Evolutionary conservation across 2,329 filamentous ascomycete genomes (phyloP), one percentile per base, ranked within the genome.

Genomic region (Paraconiothyrium sp.): DNA sequence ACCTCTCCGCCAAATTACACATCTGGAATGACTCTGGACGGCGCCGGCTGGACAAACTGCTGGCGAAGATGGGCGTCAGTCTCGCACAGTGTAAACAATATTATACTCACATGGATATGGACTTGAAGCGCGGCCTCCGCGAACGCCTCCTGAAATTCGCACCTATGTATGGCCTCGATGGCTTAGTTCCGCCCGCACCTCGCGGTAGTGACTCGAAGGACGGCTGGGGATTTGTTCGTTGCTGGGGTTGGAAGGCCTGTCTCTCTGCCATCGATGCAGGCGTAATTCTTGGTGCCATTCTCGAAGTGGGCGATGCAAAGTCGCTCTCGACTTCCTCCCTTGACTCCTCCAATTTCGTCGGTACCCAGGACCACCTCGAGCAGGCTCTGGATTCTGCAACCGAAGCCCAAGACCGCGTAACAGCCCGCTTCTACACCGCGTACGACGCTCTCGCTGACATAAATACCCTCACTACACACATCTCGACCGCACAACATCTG

Each of bases 91-190:
- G 94, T 80, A 94, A 93, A 72, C 95, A 98, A 79, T 94, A 89
- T 75, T 99, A 98, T 76, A 93, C 93, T 0, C 95, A 99, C 78
- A 98, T 99, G 94, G 94, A 98, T 79, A 96, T 97, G 89, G 90
- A 97, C 78, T 83, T 99, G 37, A 99, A 98, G 80, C 90, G 92
- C 5, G 92, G 92, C 34, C 81, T 98, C 34, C 89, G 94, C 46
- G 88, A 92, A 51, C 92, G 96, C 62, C 85, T 99, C 1, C 84
- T 97, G 22, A 94, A 94, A 72, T 98, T 97, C 75, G 94, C 94
- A 0, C 93, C 93, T 1, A 85, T 97, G 63, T 99, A 98, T 78
- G 95, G 96, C 32, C 86, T 99, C 1, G 94, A 98, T 67, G 95
- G 94, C 55, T 89, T 99, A 72, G 93, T 99, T 0, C 94, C 94